Evolutionary conservation across 2,329 filamentous ascomycete species (phyloP).

Genomic region (Passalora sequoiae): DNA sequence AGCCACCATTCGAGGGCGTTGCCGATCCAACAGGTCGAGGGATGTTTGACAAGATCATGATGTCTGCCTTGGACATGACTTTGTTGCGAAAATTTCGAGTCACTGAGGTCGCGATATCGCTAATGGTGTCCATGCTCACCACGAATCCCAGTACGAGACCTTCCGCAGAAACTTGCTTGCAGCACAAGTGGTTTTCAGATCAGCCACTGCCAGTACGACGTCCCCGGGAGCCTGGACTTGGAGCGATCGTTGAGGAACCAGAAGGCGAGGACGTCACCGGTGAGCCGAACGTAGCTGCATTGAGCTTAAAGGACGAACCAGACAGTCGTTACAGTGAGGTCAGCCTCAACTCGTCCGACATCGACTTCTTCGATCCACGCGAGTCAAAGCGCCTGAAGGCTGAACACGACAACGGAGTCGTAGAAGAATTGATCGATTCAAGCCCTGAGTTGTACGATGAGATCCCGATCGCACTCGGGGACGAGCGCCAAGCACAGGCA

Average conservation of each 20-base stretch:
- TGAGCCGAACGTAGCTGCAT: slow-evolving; percentile 53
- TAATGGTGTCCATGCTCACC: slow-evolving; percentile 73
- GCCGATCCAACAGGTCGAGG: slow-evolving; percentile 70
- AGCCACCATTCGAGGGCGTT: slow-evolving; percentile 74
- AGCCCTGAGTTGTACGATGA: slow-evolving; percentile 36
- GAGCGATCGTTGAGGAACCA: slow-evolving; percentile 52
- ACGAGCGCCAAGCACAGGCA: slow-evolving; percentile 8
- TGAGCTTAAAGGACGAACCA: slow-evolving; percentile 53
- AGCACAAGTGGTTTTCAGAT: slow-evolving; percentile 66
- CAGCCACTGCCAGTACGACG: slow-evolving; percentile 6
- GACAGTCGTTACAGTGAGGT: slow-evolving; percentile 27
- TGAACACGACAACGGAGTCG: slow-evolving; percentile 31
- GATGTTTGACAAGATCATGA: slow-evolving; percentile 84
- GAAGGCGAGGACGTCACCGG: slow-evolving; percentile 50
- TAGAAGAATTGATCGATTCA: slow-evolving; percentile 31
- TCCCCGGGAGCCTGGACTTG: slow-evolving; percentile 30
- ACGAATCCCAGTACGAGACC: slow-evolving; percentile 73
- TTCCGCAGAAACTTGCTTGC: slow-evolving; percentile 63
- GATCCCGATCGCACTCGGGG: slow-evolving; percentile 28
- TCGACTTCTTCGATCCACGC: slow-evolving; percentile 36
- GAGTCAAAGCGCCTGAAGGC: slow-evolving; percentile 44
- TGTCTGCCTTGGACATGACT: slow-evolving; percentile 59
- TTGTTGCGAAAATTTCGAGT: slow-evolving; percentile 57
- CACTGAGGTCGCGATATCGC: slow-evolving; percentile 64
- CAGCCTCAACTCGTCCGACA: slow-evolving; percentile 35